Base-by-base conservation (phyloP, 2,329 filamentous ascomycete species). In the Huntiella savannae region DNA sequence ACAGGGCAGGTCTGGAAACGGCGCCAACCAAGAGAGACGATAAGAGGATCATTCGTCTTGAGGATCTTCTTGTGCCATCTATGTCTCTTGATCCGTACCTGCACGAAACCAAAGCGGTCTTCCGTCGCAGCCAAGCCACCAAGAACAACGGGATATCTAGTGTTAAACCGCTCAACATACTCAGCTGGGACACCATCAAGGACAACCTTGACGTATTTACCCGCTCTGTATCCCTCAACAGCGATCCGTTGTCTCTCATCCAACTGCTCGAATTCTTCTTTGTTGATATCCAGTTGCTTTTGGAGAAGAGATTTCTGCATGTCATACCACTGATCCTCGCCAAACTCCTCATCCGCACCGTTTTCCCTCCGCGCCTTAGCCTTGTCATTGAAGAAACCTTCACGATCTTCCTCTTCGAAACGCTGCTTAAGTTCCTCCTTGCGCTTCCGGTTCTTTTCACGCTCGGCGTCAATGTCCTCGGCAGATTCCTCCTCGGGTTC, bases 1-100 rank as follows among this genome's bases (percentile, higher is more conserved):
- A 95, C 77, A 13, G 88, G 88, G 54, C 91, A 68, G 4, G 82
- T 79, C 63, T 96, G 91, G 68, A 98, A 98, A 50, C 91, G 75
- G 43, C 91, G 74, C 91, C 91, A 98, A 37, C 91, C 91, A 38
- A 98, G 71, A 2, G 87, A 95, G 68, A 98, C 91, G 59, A 98
- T 94, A 44, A 98, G 71, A 12, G 91, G 92, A 58, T 98, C 91
- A 59, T 93, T 94, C 33, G 86, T 96, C 68, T 98, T 98, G 54
- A 98, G 70, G 54, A 96, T 96, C 68, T 91, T 93, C 73, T 95
- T 95, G 67, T 98, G 91, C 92, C 92, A 98, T 53, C 91, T 73
- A 61, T 98, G 91, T 46, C 86, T 75, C 72, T 98, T 98, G 68
- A 98, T 93, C 43, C 92, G 78, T 49, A 95, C 79, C 62, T 98